Conservation (phyloP, 345 rosid species). For the Populus ilicifolia region DNA sequence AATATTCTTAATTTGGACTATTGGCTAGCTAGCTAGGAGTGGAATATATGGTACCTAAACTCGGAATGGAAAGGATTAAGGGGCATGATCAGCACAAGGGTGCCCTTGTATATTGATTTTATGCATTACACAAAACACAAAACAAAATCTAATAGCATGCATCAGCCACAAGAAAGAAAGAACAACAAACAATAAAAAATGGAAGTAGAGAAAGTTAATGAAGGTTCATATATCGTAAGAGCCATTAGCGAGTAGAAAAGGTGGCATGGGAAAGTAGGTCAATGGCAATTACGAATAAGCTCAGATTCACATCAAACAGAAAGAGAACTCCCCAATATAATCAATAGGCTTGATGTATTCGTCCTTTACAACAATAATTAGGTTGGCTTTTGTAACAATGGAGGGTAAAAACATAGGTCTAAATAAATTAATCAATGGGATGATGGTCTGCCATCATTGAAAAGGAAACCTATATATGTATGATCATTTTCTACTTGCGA, state of each 20-base stretch:
- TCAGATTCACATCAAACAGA: constrained; percentile 24
- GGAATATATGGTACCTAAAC: not conserved
- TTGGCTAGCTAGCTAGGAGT: not conserved
- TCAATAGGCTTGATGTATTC: not conserved
- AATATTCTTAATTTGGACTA: too few relatives aligned
- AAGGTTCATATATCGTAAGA: not conserved
- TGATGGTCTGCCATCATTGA: constrained; percentile 38
- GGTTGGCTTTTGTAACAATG: constrained; percentile 19
- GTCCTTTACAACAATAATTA: not conserved
- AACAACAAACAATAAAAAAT: not conserved
- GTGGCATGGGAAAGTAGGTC: not conserved
- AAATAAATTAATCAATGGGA: constrained; percentile 2
- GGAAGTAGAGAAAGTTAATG: not conserved
- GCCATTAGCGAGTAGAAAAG: not conserved
- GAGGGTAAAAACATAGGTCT: constrained; percentile 5
- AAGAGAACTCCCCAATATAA: constrained; percentile 9
- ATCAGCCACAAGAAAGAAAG: not conserved
- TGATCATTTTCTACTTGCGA: constrained; percentile 12
- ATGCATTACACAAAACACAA: not conserved
- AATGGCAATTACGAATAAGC: not conserved
- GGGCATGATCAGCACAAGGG: not conserved
- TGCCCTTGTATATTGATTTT: not conserved
- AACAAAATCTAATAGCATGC: not conserved
- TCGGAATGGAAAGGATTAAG: not conserved
- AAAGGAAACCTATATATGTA: constrained; percentile 17